Base-by-base conservation (phyloP, 257 asterid species). In the Apocynum venetum region DNA sequence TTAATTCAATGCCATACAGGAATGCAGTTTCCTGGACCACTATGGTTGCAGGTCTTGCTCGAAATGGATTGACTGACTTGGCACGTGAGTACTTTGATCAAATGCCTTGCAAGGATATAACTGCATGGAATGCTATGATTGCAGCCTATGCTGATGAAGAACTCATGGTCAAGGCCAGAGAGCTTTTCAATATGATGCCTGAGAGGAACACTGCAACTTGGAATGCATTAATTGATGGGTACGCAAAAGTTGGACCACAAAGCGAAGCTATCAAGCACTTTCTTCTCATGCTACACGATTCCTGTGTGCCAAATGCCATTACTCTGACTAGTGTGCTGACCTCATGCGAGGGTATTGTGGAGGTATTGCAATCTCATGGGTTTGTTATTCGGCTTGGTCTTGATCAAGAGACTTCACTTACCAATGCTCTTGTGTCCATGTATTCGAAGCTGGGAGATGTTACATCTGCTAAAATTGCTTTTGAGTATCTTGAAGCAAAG, bases 81-180 rank as follows among this genome's bases (percentile, higher is more conserved):
- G 90, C 93, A 25, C 80, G 78, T 15, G 80, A 72, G 19, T 84
- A 88, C 76, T 93, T 93, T 48, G 83, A 85, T 74, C 83, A 65
- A 80, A 86, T 93, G 80, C 94, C 91, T 12, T 71, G 44, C 77
- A 91, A 84, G 80, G 96, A 91, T 79, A 81, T 85, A 72, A 83
- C 84, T 78, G 83, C 87, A 11, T 93, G 97, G 97, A 93, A 89
- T 69, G 84, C 96, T 76, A 89, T 89, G 92, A 87, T 89, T 79
- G 84, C 92, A 67, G 85, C 86, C 51, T 85, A 80, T 75, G 77
- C 83, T 25, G 72, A 80, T 76, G 81, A 76, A 78, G 85, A 81
- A 44, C 74, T 59, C 41, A 78, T 85, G 86, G 52, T 70, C 57
- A 79, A 78, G 67, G 85, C 88, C 51, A 64, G 59, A 38, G 75